Evolutionary conservation across 2,329 filamentous ascomycete genomes (phyloP).

Genomic region (Fusarium verticillioides): DNA sequence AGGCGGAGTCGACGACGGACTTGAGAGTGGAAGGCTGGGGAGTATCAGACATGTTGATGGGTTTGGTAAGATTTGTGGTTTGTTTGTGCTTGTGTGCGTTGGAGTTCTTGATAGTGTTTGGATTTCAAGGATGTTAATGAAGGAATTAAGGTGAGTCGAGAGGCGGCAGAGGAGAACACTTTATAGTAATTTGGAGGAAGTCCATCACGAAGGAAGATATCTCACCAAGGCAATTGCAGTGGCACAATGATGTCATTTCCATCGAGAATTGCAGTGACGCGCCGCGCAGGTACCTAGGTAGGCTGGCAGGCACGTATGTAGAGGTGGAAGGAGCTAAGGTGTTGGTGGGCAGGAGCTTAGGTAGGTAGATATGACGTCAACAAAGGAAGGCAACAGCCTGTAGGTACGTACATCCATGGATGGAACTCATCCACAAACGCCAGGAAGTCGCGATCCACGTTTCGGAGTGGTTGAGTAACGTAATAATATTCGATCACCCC

Average conservation of each 20-base stretch:
- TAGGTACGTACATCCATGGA: neutral
- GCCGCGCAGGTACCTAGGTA: neutral
- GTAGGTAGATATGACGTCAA: conserved; percentile 32
- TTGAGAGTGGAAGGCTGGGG: conserved; percentile 76
- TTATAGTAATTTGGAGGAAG: conserved; percentile 34
- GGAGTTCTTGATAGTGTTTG: conserved; percentile 14
- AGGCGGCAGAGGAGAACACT: conserved; percentile 38
- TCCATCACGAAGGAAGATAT: conserved; percentile 31
- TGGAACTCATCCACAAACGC: conserved; percentile 10
- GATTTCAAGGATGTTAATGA: conserved; percentile 14
- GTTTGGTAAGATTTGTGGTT: neutral
- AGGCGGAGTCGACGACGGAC: conserved; percentile 78
- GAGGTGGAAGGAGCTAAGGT: neutral
- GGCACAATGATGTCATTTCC: conserved; percentile 40
- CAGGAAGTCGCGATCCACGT: conserved; percentile 5
- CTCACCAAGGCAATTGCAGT: conserved; percentile 9
- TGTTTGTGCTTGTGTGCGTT: conserved; percentile 2
- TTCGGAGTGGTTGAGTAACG: conserved; percentile 22
- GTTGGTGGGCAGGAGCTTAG: neutral
- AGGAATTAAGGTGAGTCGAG: neutral
- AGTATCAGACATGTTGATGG: conserved; percentile 46
- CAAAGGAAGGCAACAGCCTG: neutral
- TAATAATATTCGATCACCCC: conserved; percentile 20
- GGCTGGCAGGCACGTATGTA: neutral
- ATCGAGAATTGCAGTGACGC: conserved; percentile 21